Evolutionary conservation across 2,329 filamentous ascomycete species (phyloP).

Genomic region (Decorospora gaudefroyi): DNA sequence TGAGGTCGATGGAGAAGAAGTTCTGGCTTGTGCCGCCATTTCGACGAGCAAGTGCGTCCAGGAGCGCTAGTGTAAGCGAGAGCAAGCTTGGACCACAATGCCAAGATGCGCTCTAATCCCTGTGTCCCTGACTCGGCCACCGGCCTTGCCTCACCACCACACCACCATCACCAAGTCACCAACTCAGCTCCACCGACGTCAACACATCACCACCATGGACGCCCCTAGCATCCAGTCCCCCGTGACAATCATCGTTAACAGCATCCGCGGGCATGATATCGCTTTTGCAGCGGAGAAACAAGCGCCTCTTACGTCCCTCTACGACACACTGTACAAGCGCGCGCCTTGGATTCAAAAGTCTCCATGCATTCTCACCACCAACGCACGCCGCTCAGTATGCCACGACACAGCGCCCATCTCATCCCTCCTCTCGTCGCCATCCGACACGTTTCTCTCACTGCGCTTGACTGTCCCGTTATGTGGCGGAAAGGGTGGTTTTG

Average conservation of each 20-base stretch:
- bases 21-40: constrained; percentile 16
- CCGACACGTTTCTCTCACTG: constrained; percentile 77
- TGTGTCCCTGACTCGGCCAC: too few relatives aligned
- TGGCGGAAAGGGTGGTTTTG: constrained; percentile 97
- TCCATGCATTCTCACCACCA: constrained; percentile 78
- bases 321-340: constrained; percentile 63
- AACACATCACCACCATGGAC: constrained; percentile 29
- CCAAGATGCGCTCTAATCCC: too few relatives aligned
- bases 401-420: constrained; percentile 62
- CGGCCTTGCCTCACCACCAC: constrained; percentile 4
- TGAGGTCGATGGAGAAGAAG: constrained; percentile 26
- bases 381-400: constrained; percentile 72
- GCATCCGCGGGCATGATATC: constrained; percentile 79
- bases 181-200: background rate
- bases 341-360: constrained; percentile 60
- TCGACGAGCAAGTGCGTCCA: constrained; percentile 21
- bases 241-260: constrained; percentile 71
- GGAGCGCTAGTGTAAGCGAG: constrained; percentile 21
- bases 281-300: constrained; percentile 72
- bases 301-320: constrained; percentile 74
- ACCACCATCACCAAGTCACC: background rate
- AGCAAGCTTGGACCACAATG: too few relatives aligned
- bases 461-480: constrained; percentile 78
- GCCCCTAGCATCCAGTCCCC: constrained; percentile 29
- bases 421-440: constrained; percentile 60